Evolutionary conservation across 352 stramenopile genomes (phyloP).

Genomic region (Phytophthora cryptogea): DNA sequence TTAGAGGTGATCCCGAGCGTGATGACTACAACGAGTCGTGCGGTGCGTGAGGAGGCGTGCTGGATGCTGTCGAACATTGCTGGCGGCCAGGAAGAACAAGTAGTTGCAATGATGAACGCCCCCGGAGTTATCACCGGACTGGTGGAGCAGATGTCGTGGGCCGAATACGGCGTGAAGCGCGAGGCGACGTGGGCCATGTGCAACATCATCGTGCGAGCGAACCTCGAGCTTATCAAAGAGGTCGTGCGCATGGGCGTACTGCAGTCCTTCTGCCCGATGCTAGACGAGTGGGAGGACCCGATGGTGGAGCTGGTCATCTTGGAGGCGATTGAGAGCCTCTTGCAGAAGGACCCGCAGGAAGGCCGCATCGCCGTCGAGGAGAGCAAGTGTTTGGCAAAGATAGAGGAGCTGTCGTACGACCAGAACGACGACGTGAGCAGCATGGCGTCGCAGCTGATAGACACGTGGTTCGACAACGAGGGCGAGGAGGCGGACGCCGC

Average conservation of each 20-base stretch:
- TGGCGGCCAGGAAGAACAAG: slow-evolving; percentile 71
- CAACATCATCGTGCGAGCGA: slow-evolving; percentile 83
- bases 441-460: slow-evolving; percentile 76
- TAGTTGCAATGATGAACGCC: slow-evolving; percentile 74
- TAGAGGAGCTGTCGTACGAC: slow-evolving; percentile 86
- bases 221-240: slow-evolving; percentile 57
- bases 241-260: slow-evolving; percentile 77
- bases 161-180: slow-evolving; percentile 83
- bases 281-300: slow-evolving; percentile 86
- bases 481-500: slow-evolving; percentile 49
- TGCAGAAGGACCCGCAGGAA: slow-evolving; percentile 68
- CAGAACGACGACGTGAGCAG: slow-evolving; percentile 80
- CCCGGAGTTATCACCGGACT: slow-evolving; percentile 65
- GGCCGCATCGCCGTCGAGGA: slow-evolving; percentile 77
- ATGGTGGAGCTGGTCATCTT: slow-evolving; percentile 88
- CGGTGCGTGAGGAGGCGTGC: slow-evolving; percentile 82
- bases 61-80: slow-evolving; percentile 91
- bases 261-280: slow-evolving; percentile 67
- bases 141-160: slow-evolving; percentile 88
- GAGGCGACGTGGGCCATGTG: slow-evolving; percentile 88
- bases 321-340: slow-evolving; percentile 72
- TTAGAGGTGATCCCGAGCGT: slow-evolving; percentile 84
- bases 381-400: slow-evolving; percentile 73
- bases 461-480: slow-evolving; percentile 79
- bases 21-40: slow-evolving; percentile 78